Conservation (phyloP, 2,329 filamentous ascomycete genomes). For the Microsporum ferrugineum region DNA sequence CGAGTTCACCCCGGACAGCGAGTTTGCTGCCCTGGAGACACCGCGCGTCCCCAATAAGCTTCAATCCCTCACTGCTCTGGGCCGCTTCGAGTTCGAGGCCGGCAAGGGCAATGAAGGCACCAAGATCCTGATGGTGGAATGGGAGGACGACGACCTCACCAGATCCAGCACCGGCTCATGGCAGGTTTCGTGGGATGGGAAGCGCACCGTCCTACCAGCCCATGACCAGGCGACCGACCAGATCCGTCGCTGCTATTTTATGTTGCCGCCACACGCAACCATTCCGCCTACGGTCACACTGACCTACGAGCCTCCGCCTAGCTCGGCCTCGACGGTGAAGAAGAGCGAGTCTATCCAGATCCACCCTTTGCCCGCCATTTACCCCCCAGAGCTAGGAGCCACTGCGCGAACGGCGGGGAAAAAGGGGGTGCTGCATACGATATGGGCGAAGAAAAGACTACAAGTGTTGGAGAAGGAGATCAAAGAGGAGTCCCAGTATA, state of each 20-base stretch:
- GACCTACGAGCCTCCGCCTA: constrained; percentile 39
- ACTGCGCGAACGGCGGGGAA: constrained; percentile 56
- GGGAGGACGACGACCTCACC: constrained; percentile 54
- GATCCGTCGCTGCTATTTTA: constrained; percentile 61
- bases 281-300: constrained; percentile 65
- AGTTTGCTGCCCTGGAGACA: constrained; percentile 22
- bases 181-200: constrained; percentile 76
- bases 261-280: constrained; percentile 59
- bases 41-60: constrained; percentile 18
- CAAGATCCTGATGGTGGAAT: constrained; percentile 89
- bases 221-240: constrained; percentile 46
- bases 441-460: constrained; percentile 78
- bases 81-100: constrained; percentile 77
- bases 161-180: constrained; percentile 46
- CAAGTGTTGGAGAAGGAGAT: constrained; percentile 68
- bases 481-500: constrained; percentile 56
- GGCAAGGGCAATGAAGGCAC: constrained; percentile 69
- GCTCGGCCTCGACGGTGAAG: constrained; percentile 25
- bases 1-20: constrained; percentile 10
- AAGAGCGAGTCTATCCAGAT: constrained; percentile 46
- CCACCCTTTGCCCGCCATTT: constrained; percentile 78
- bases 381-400: constrained; percentile 60
- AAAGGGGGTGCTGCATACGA: constrained; percentile 74
- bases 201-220: constrained; percentile 58
- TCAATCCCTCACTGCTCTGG: constrained; percentile 49